Percentiles rank a stretch among this genome's conserved stretches.
These are phyloP conservation scores for Helianthus tuberosus DNA, from an alignment of 129 eudicot species.

Conservation along the genomic window DNA sequence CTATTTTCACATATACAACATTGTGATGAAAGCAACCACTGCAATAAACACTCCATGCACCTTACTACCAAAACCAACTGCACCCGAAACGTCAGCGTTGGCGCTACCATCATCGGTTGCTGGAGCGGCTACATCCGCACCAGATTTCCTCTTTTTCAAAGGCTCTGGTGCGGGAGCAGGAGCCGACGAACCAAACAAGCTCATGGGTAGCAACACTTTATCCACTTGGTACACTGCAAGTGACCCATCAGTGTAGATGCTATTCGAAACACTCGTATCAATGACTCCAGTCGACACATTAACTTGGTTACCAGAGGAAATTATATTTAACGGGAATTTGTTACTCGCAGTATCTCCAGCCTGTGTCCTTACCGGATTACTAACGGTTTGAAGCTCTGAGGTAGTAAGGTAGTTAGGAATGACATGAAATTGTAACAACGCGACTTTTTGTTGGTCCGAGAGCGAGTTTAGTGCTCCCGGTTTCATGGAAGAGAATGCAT, in stretches of 20 bases:
- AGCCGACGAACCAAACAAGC: constrained; percentile 50
- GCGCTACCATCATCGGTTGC: constrained; percentile 23
- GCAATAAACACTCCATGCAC: constrained; percentile 30
- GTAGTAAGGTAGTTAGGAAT: constrained; percentile 50
- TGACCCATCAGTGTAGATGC: constrained; percentile 60
- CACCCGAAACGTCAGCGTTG: constrained; percentile 34
- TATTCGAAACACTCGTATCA: constrained; percentile 62
- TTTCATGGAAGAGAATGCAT: constrained; percentile 65
- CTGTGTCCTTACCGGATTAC: constrained; percentile 85
- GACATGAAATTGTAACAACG: constrained; percentile 70
- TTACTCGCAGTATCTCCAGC: constrained; percentile 61
- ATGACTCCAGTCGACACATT: constrained; percentile 73
- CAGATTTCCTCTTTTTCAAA: constrained; percentile 52
- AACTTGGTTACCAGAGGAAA: constrained; percentile 73
- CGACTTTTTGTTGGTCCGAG: constrained; percentile 68
- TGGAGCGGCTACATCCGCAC: constrained; percentile 38
- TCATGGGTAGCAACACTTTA: constrained; percentile 68
- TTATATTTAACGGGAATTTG: constrained; percentile 66
- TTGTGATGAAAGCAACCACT: constrained; percentile 20
- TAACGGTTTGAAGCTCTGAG: constrained; percentile 74
- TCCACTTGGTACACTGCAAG: constrained; percentile 87
- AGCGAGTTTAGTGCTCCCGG: constrained; percentile 79
- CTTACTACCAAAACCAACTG: constrained; percentile 22
- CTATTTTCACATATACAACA: constrained; percentile 30
- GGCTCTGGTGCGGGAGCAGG: constrained; percentile 67